phyloP scores from a whole-genome alignment of 805 yeast species.

The Starmerella sirachaensis region DNA sequence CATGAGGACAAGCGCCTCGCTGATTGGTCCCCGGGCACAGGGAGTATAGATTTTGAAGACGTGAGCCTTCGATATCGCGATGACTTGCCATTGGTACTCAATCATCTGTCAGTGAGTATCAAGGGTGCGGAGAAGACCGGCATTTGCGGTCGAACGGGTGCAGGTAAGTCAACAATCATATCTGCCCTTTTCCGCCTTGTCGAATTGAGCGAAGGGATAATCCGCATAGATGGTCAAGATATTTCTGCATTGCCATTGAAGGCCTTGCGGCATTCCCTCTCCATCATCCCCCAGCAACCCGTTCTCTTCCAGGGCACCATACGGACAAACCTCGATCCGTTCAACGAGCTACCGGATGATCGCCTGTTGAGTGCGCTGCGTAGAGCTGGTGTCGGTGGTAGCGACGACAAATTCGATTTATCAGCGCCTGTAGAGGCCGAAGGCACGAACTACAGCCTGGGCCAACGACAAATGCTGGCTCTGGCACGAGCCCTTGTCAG shows the following conservation, averaged over 20 bases:
- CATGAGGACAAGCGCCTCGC: slow-evolving; percentile 37
- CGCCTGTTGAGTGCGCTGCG: slow-evolving; percentile 56
- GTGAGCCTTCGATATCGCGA: slow-evolving; percentile 54
- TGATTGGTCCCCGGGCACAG: slow-evolving; percentile 50
- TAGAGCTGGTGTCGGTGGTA: slow-evolving; percentile 36
- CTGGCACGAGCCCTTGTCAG: slow-evolving; percentile 60
- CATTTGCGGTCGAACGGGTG: slow-evolving; percentile 83
- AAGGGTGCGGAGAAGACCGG: slow-evolving; percentile 59
- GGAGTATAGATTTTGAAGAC: slow-evolving; percentile 43
- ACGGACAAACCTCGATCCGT: slow-evolving; percentile 68
- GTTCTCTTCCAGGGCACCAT: slow-evolving; percentile 69
- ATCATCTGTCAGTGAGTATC: slow-evolving; percentile 40
- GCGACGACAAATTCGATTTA: slow-evolving; percentile 42
- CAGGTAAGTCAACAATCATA: slow-evolving; percentile 71
- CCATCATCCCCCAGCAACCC: slow-evolving; percentile 84
- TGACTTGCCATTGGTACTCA: slow-evolving; percentile 52
- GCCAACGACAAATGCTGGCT: slow-evolving; percentile 22
- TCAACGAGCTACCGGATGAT: slow-evolving; percentile 42
- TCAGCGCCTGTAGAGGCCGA: slow-evolving; percentile 28
- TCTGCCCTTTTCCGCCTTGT: slow-evolving; percentile 54
- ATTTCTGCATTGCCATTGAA: slow-evolving; percentile 49
- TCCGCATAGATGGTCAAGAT: slow-evolving; percentile 57
- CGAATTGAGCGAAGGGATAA: slow-evolving; percentile 42
- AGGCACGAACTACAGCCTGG: slow-evolving; percentile 19
- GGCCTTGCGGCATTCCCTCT: slow-evolving; percentile 54